phyloP scores from a whole-genome alignment of 495 filamentous ascomycete species.

The Penicillium psychrofluorescens region DNA sequence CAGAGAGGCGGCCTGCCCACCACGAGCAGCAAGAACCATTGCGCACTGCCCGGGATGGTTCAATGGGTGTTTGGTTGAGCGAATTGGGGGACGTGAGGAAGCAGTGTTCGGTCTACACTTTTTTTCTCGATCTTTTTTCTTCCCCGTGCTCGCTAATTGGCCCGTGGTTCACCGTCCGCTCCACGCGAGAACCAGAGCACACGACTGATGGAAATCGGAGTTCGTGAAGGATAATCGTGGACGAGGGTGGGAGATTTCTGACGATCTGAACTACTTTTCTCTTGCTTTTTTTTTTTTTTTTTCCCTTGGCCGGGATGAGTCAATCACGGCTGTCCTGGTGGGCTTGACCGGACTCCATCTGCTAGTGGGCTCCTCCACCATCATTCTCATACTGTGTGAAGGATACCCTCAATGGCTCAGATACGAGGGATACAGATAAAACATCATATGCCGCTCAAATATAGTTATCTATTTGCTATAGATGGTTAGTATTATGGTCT shows the following conservation, averaged over 20 bases:
- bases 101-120: constrained; percentile 16
- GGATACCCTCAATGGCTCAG: too few relatives aligned
- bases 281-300: too few relatives aligned
- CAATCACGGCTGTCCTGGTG: too few relatives aligned
- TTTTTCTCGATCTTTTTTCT: constrained; percentile 16
- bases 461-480: too few relatives aligned
- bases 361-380: too few relatives aligned
- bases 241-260: constrained; percentile 1
- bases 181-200: constrained; percentile 11
- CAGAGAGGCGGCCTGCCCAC: constrained; percentile 40
- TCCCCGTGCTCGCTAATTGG: constrained; percentile 20
- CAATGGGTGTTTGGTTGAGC: constrained; percentile 17
- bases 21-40: constrained; percentile 47
- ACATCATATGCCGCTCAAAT: too few relatives aligned
- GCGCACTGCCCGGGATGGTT: constrained; percentile 23
- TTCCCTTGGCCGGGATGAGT: too few relatives aligned
- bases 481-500: too few relatives aligned
- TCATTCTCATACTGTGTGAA: too few relatives aligned
- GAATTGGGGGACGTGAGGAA: constrained; percentile 8
- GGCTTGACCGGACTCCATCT: constrained; percentile 1
- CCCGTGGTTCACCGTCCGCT: constrained; percentile 19
- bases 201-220: neutral
- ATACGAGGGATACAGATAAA: too few relatives aligned
- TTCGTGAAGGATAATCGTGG: neutral
- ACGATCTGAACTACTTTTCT: too few relatives aligned